Evolutionary conservation across 129 eudicot species (phyloP).

Genomic region (Oenanthe sinensis): DNA sequence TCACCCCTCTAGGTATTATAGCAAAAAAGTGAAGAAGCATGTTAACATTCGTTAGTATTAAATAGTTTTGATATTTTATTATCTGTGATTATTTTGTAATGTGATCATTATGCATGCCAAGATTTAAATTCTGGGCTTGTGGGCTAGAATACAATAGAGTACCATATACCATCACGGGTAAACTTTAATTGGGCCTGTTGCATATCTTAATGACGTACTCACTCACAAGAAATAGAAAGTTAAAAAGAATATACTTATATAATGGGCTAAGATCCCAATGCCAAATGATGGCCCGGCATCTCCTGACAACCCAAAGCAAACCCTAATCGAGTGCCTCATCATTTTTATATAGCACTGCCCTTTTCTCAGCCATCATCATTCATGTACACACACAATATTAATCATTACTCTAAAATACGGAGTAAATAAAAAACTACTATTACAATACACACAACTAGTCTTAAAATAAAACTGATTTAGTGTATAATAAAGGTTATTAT

Average conservation of each 20-base stretch:
- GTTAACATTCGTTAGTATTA: too few species aligned
- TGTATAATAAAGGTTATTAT: too few species aligned
- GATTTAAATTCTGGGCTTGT: too few species aligned
- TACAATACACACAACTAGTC: background rate
- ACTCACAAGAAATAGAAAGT: background rate
- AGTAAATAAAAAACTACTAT: too few species aligned
- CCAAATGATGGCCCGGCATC: background rate
- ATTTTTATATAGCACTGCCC: background rate
- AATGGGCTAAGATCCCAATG: slow-evolving; percentile 4
- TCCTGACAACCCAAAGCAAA: slow-evolving; percentile 7
- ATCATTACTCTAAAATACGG: background rate
- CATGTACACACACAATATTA: background rate
- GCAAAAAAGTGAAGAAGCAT: too few species aligned
- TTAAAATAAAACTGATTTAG: background rate
- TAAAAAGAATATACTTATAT: background rate
- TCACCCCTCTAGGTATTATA: too few species aligned
- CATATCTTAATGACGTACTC: background rate
- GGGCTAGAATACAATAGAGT: too few species aligned
- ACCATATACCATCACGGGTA: too few species aligned
- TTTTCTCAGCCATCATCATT: slow-evolving; percentile 32
- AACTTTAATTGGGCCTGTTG: background rate
- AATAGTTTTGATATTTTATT: too few species aligned
- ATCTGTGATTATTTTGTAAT: too few species aligned
- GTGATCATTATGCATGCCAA: too few species aligned
- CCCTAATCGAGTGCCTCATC: slow-evolving; percentile 18